These are phyloP conservation scores for Thelonectria rubi DNA, from an alignment of 2,329 filamentous ascomycete species.

Conservation along the genomic window DNA sequence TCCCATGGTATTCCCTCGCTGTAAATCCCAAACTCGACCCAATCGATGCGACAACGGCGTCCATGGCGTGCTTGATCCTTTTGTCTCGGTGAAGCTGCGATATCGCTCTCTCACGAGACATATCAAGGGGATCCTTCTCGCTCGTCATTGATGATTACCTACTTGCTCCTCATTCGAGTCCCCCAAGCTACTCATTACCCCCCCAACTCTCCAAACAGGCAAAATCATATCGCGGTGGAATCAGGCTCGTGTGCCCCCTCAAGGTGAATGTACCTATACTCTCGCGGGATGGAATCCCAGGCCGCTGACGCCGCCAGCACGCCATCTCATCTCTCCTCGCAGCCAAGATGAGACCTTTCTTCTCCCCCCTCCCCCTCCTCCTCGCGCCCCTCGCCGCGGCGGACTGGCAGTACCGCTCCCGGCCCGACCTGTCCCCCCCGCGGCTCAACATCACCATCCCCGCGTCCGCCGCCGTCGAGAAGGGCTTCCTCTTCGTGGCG, in stretches of 20 bases:
- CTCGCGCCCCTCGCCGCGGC: constrained; percentile 11
- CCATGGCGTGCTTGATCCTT: constrained; percentile 21
- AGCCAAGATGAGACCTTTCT: constrained; percentile 25
- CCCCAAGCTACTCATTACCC: not conserved
- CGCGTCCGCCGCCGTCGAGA: constrained; percentile 50
- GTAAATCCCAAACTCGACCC: too few relatives aligned
- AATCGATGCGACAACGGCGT: not conserved
- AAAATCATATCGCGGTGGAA: constrained; percentile 23
- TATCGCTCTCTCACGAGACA: not conserved
- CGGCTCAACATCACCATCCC: constrained; percentile 54
- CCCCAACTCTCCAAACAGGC: not conserved
- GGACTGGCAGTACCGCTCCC: constrained; percentile 29
- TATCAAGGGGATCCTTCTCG: not conserved
- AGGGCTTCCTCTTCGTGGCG: constrained; percentile 56
- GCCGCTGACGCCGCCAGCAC: constrained; percentile 33
- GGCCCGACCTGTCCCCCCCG: constrained; percentile 45
- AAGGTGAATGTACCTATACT: constrained; percentile 40
- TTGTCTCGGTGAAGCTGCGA: constrained; percentile 4
- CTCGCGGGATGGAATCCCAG: constrained; percentile 28
- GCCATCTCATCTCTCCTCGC: constrained; percentile 7
- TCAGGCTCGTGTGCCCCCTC: constrained; percentile 28
- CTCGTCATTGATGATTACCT: not conserved
- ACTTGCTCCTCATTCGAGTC: not conserved
- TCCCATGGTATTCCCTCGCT: constrained; percentile 7
- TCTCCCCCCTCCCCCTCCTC: constrained; percentile 14